Base-by-base conservation (phyloP, 805 yeast species). In the Lipomyces japonicus region DNA sequence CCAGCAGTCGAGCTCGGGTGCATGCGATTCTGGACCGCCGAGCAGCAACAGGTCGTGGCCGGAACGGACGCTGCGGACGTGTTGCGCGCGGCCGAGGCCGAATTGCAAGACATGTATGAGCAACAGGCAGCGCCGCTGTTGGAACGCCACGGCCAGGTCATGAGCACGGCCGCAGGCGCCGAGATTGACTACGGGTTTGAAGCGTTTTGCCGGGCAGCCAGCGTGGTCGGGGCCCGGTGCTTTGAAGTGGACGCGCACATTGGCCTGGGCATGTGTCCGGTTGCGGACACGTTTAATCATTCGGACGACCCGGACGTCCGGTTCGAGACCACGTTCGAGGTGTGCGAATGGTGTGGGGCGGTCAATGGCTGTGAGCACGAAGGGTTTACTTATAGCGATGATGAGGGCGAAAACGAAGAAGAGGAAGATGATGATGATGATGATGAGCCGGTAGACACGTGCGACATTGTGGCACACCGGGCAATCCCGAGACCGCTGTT, bases 201-300 rank as follows among this genome's bases (percentile, higher is more conserved):
- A 6, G 64, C 61, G 37, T 76, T 77, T 48, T 58, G 65, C 6
- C 64, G 65, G 16, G 86, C 86, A 57, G 80, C 85, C 2, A 75
- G 79, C 4, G 72, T 74, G 2, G 79, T 87, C 14, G 80, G 90
- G 0, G 79, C 93, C 1, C 74, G 96, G 53, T 89, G 90, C 1
- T 90, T 91, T 65, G 81, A 80, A 36, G 78, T 90, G 25, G 97
- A 91, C 65, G 73, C 74, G 43, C 89, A 67, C 63, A 87, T 84
- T 60, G 85, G 81, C 28, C 72, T 82, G 26, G 87, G 86, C 0
- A 69, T 91, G 43, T 95, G 90, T 22, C 96, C 97, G 0, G 86
- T 89, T 14, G 97, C 96, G 0, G 96, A 90, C 67, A 69, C 91
- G 31, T 87, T 89, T 68, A 90, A 90, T 59, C 96, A 89, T 63